These are phyloP conservation scores for Kwoniella europaea DNA, from an alignment of 768 basidiomycete genomes.

Conservation along the genomic window DNA sequence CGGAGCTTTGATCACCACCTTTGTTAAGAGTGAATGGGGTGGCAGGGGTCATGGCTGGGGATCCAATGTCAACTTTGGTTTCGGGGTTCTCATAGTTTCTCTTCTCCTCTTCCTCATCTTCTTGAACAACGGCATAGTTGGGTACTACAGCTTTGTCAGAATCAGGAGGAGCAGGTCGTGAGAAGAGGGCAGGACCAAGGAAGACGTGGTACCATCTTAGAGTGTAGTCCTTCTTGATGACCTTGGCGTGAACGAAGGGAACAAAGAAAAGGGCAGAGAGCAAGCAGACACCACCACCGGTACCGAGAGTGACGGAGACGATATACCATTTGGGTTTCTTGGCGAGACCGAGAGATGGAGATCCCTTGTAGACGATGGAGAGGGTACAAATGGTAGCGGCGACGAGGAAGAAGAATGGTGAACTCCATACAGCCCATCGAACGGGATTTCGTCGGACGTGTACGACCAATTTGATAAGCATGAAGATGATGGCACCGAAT, in stretches of 20 bases:
- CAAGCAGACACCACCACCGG: constrained; percentile 54
- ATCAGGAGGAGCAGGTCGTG: constrained; percentile 54
- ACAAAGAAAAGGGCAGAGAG: constrained; percentile 60
- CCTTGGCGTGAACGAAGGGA: constrained; percentile 59
- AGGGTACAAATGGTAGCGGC: constrained; percentile 58
- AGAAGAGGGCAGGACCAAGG: constrained; percentile 59
- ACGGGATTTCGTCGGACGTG: constrained; percentile 55
- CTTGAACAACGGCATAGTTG: constrained; percentile 49
- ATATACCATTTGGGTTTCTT: constrained; percentile 48
- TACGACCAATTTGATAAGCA: constrained; percentile 57
- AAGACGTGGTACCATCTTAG: constrained; percentile 60
- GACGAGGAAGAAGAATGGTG: constrained; percentile 55
- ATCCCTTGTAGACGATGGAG: constrained; percentile 60
- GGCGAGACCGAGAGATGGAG: constrained; percentile 58
- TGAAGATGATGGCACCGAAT: constrained; percentile 57
- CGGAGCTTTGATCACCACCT: constrained; percentile 6
- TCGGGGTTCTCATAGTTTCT: constrained; percentile 1
- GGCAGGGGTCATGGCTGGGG: constrained; percentile 13
- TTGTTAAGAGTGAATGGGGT: constrained; percentile 14
- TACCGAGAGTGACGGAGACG: constrained; percentile 57
- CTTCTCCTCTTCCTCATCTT: constrained; percentile 15
- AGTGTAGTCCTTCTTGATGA: constrained; percentile 60
- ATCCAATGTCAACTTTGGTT: constrained; percentile 2
- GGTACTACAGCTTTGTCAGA: constrained; percentile 40
- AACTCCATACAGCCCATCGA: constrained; percentile 52